Evolutionary conservation across 2,329 filamentous ascomycete species (phyloP).

Genomic region (Fusarium domesticum): DNA sequence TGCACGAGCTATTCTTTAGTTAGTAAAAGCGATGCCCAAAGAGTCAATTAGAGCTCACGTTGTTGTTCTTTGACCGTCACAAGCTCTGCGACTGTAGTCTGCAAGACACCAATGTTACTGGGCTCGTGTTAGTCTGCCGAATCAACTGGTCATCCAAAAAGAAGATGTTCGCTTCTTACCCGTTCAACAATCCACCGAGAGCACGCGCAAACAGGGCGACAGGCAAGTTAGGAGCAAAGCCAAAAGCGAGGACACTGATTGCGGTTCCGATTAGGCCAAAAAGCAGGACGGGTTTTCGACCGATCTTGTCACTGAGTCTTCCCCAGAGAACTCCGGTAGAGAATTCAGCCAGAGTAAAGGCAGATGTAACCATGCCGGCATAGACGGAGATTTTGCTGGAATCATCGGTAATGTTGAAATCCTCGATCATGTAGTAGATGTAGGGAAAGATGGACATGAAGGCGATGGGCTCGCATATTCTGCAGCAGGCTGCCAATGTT

Average conservation of each 20-base stretch:
- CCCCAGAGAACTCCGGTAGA: slow-evolving; percentile 92
- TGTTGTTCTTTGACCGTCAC: slow-evolving; percentile 93
- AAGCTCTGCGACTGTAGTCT: slow-evolving; percentile 92
- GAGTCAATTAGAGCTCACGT: slow-evolving; percentile 51
- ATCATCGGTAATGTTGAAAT: slow-evolving; percentile 80
- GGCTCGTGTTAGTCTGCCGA: slow-evolving; percentile 15
- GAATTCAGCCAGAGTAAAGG: slow-evolving; percentile 95
- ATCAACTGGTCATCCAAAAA: slow-evolving; percentile 3
- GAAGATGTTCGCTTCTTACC: slow-evolving; percentile 51
- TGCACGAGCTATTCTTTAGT: slow-evolving; percentile 64
- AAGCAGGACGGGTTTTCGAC: slow-evolving; percentile 87
- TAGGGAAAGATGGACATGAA: slow-evolving; percentile 99
- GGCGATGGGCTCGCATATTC: slow-evolving; percentile 96
- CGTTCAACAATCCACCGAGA: slow-evolving; percentile 86
- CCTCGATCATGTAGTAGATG: slow-evolving; percentile 95
- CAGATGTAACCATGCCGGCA: slow-evolving; percentile 91
- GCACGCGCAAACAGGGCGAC: slow-evolving; percentile 85
- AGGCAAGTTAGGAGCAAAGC: slow-evolving; percentile 78
- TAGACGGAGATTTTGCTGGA: slow-evolving; percentile 82
- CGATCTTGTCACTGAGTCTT: slow-evolving; percentile 83
- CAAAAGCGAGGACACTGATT: slow-evolving; percentile 88
- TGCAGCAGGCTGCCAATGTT: slow-evolving; percentile 67
- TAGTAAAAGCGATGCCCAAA: slow-evolving; percentile 14
- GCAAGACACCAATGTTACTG: slow-evolving; percentile 90
- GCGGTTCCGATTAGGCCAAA: slow-evolving; percentile 89